These are phyloP conservation scores for Vickermania ingenoplastis DNA, from an alignment of 208 protist species.

Conservation along the genomic window DNA sequence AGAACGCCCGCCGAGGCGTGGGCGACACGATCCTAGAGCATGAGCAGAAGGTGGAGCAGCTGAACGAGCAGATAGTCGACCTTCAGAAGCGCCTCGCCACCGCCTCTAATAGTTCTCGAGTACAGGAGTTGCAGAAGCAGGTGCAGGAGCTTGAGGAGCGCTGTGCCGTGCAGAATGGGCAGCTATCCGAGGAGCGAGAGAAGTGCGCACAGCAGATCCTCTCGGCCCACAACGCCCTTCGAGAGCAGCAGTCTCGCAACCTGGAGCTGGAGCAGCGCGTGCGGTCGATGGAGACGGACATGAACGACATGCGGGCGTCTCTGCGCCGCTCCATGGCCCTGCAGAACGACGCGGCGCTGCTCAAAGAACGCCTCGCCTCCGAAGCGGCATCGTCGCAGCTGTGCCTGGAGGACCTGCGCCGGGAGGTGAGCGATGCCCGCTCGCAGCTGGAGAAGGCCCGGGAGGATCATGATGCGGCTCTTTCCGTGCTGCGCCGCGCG, in stretches of 20 bases:
- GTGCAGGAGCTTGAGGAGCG: constrained; percentile 56
- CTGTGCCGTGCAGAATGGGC: constrained; percentile 22
- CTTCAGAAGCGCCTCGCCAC: constrained; percentile 49
- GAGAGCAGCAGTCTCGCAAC: constrained; percentile 59
- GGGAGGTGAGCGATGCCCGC: constrained; percentile 18
- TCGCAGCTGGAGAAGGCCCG: constrained; percentile 15
- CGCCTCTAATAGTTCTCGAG: constrained; percentile 22
- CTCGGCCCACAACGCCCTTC: constrained; percentile 57
- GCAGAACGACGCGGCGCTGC: constrained; percentile 56
- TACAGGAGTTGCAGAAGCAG: constrained; percentile 42
- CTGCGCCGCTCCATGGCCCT: constrained; percentile 53
- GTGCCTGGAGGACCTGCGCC: constrained; percentile 21
- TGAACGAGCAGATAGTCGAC: constrained; percentile 57
- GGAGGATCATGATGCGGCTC: constrained; percentile 21
- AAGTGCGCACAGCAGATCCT: constrained; percentile 48
- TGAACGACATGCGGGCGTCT: constrained; percentile 47
- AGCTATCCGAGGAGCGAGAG: constrained; percentile 56
- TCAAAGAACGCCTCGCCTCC: constrained; percentile 55
- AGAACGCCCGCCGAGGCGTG: constrained; percentile 28
- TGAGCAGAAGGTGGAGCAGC: constrained; percentile 54
- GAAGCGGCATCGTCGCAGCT: constrained; percentile 34
- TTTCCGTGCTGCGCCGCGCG: constrained; percentile 15
- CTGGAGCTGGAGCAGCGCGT: constrained; percentile 67
- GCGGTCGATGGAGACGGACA: constrained; percentile 41
- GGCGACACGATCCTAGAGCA: constrained; percentile 46